Conservation (phyloP, 345 rosid species). For the Rhizophora apiculata region DNA sequence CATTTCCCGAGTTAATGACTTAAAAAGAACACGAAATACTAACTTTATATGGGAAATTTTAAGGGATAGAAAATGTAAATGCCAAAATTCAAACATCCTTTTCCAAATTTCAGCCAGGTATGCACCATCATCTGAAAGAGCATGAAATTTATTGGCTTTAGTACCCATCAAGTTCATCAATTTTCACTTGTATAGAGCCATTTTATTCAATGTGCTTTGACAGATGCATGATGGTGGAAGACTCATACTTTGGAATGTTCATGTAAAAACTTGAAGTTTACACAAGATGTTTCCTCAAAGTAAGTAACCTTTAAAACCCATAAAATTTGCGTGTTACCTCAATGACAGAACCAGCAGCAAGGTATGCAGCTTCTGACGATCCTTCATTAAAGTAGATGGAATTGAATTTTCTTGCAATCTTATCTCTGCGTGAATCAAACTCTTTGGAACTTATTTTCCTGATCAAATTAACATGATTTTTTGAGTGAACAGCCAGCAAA, state of each 20-base stretch:
- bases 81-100: neutral
- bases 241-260: no score
- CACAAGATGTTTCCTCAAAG: neutral
- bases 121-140: no score
- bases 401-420: conserved; percentile 54
- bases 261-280: no score
- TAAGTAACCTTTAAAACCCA: neutral
- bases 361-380: conserved; percentile 80
- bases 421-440: conserved; percentile 46
- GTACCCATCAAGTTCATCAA: neutral
- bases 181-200: no score
- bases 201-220: neutral
- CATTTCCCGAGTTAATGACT: no score
- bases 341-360: conserved; percentile 84
- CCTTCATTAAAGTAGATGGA: conserved; percentile 82
- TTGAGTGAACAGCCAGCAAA: conserved; percentile 55
- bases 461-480: conserved; percentile 59
- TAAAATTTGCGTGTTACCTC: conserved; percentile 40
- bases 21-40: no score
- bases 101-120: neutral
- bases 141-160: neutral
- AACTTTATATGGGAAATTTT: neutral
- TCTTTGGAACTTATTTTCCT: conserved; percentile 59
- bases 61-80: neutral
- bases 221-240: no score